A percentile compares a stretch with the other conserved stretches of the same genome.
These are phyloP conservation scores for Aspergillus baeticus DNA, from an alignment of 495 filamentous ascomycete genomes.

Conservation along the genomic window DNA sequence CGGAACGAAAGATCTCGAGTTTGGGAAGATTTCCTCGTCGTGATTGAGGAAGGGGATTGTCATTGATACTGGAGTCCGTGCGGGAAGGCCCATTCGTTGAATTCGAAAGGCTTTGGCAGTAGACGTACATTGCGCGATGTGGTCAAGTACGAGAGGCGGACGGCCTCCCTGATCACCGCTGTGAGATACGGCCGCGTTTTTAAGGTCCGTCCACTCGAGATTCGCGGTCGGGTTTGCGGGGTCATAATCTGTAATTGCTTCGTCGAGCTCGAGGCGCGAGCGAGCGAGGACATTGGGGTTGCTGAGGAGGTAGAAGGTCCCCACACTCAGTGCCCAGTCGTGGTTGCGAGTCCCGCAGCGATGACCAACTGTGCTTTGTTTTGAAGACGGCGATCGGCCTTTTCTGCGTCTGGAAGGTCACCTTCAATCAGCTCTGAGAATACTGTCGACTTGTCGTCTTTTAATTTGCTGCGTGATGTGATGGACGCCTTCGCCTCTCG, in stretches of 20 bases:
- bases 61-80: not conserved
- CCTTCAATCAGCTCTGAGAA: slow-evolving; percentile 3
- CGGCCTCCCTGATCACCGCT: slow-evolving; percentile 1
- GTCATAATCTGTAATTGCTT: not conserved
- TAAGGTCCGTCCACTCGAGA: not conserved
- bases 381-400: slow-evolving; percentile 1
- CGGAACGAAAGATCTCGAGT: not conserved
- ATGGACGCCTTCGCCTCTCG: not conserved
- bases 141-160: slow-evolving; percentile 1
- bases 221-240: not conserved
- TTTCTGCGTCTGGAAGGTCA: not conserved
- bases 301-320: slow-evolving; percentile 1
- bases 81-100: not conserved
- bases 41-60: slow-evolving; percentile 1
- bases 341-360: slow-evolving; percentile 3
- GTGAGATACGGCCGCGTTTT: slow-evolving; percentile 5
- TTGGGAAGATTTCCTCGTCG: slow-evolving; percentile 2
- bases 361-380: slow-evolving; percentile 2
- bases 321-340: slow-evolving; percentile 3
- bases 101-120: not conserved
- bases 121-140: slow-evolving; percentile 6
- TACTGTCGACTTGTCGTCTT: not conserved
- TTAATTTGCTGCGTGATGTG: not conserved
- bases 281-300: slow-evolving; percentile 1
- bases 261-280: not conserved